Conservation (phyloP, 2,329 filamentous ascomycete genomes). For the Grosmannia huntii region DNA sequence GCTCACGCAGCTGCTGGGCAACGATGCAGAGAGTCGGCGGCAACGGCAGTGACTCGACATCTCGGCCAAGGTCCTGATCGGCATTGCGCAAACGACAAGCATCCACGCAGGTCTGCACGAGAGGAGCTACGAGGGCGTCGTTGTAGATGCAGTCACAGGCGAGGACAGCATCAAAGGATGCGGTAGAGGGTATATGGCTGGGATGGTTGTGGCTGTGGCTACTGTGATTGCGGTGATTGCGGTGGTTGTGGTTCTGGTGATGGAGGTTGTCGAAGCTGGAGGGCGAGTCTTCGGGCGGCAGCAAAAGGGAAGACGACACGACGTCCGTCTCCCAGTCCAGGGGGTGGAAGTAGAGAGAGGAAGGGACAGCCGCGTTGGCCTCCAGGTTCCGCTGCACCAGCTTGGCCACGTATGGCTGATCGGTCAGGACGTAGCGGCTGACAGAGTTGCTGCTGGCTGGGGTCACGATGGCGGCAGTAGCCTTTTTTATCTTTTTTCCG, state of each 20-base stretch:
- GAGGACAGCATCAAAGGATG: slow-evolving; percentile 55
- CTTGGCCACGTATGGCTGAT: slow-evolving; percentile 74
- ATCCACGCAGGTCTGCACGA: slow-evolving; percentile 72
- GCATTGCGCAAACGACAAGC: slow-evolving; percentile 47
- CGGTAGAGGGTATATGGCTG: slow-evolving; percentile 1
- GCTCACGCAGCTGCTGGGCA: slow-evolving; percentile 77
- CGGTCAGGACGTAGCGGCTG: slow-evolving; percentile 61
- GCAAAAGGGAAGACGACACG: slow-evolving; percentile 29
- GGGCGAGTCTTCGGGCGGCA: not conserved
- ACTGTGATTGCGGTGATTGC: not conserved
- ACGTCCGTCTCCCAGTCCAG: slow-evolving; percentile 75
- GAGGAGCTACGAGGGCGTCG: slow-evolving; percentile 65
- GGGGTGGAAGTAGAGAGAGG: slow-evolving; percentile 37
- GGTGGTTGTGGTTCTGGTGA: not conserved
- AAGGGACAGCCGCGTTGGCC: slow-evolving; percentile 33
- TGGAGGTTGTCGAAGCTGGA: not conserved
- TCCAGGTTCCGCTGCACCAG: slow-evolving; percentile 65
- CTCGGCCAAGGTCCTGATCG: not conserved
- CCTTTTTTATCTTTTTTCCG: not conserved
- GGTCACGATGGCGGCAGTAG: not conserved
- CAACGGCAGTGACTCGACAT: slow-evolving; percentile 1
- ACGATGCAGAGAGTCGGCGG: slow-evolving; percentile 61
- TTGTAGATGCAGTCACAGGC: slow-evolving; percentile 97
- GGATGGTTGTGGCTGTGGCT: not conserved
- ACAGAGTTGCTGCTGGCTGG: slow-evolving; percentile 22